phyloP scores from a whole-genome alignment of 108 stramenopile species.

The Mediolabrus comicus region DNA sequence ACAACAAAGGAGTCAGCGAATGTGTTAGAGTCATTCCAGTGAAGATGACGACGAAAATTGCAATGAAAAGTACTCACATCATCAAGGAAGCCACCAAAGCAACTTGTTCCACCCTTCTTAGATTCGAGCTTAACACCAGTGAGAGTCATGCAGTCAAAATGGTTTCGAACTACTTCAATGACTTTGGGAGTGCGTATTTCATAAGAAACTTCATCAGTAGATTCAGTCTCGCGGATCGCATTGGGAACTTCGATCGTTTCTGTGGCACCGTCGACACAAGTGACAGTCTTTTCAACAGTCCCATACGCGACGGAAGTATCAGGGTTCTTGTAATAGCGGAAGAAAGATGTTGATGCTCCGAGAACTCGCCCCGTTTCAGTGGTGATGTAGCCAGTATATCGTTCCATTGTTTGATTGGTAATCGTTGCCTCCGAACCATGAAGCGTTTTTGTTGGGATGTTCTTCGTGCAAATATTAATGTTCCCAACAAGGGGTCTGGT shows the following conservation, averaged over 20 bases:
- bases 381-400: conserved; percentile 26
- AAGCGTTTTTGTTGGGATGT: conserved; percentile 9
- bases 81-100: conserved; percentile 40
- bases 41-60: background rate
- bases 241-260: conserved; percentile 38
- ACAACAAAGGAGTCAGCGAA: background rate
- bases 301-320: conserved; percentile 28
- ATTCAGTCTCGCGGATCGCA: conserved; percentile 19
- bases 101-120: conserved; percentile 16
- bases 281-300: conserved; percentile 12
- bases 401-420: background rate
- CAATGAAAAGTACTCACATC: conserved; percentile 13
- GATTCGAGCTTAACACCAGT: conserved; percentile 69
- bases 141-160: conserved; percentile 77
- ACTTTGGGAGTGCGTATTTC: conserved; percentile 80
- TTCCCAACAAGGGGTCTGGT: conserved; percentile 42
- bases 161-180: conserved; percentile 70
- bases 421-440: conserved; percentile 1
- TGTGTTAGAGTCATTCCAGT: background rate
- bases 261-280: conserved; percentile 34
- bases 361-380: conserved; percentile 38
- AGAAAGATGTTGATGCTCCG: conserved; percentile 37
- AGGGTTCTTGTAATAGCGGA: conserved; percentile 31
- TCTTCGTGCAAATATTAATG: conserved; percentile 44
- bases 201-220: conserved; percentile 15